Base-by-base conservation (phyloP, 352 stramenopile genomes). In the Pythium aristosporum region DNA sequence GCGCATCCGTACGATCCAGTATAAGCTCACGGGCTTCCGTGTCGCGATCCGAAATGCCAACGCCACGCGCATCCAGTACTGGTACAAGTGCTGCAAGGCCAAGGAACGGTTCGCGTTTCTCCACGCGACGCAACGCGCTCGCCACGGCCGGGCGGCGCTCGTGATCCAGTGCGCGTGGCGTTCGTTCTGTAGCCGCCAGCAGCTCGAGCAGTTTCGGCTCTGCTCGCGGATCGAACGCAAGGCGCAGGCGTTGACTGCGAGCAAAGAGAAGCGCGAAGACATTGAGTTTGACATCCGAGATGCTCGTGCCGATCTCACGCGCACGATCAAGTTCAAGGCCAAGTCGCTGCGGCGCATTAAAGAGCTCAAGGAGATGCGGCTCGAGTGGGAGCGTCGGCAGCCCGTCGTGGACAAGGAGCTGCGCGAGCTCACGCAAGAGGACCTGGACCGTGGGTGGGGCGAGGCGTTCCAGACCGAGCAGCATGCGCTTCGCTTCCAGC, bases 391-490 rank as follows among this genome's bases (percentile, higher is more conserved):
- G 61, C 73, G 82, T 18, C 79, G 83, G 9, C 82, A 90, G 46
- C 82, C 85, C 0, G 71, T 87, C 0, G 76, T 94, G 1, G 81
- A 89, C n/a, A 87, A 89, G 25, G 85, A 94, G 41, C 60, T 92
- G 25, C 74, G 62, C 5, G 54, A 75, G 15, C 63, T 92, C 53
- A 94, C 79, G 0, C 69, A 84, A 42, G 76, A 94, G 66, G 85
- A 92, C 51, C 55, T 91, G 16, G 82, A 89, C 21, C 74, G 80
- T n/a, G 85, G 85, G 23, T 94, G 82, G 82, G 79, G 77, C 2
- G 81, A 92, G 61, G 85, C 85, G 20, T 94, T 92, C 51, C 60
- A 88, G 57, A 92, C 80, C 3, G 85, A 94, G 48, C 88, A 89
- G 42, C 79, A 91, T 39, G 63, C 92, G 2, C 52, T 93, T 20